These are phyloP conservation scores for Dendrobium officinale DNA, from an alignment of 106 monocot genomes.

Conservation along the genomic window DNA sequence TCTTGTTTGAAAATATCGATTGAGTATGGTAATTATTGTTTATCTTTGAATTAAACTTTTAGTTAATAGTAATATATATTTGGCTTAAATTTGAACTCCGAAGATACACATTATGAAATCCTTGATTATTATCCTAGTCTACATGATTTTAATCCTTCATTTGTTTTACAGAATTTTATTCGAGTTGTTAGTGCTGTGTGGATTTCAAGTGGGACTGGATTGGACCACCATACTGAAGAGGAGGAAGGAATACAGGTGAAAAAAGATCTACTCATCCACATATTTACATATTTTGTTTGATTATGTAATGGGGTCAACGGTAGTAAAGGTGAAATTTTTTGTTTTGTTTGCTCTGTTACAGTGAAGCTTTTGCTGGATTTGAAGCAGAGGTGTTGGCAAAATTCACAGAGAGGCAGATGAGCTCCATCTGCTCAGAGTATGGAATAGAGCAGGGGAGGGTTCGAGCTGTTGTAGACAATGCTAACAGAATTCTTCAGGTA, in stretches of 20 bases:
- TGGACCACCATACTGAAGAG: constrained; percentile 54
- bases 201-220: constrained; percentile 47
- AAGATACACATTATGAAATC: too few species aligned
- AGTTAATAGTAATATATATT: too few species aligned
- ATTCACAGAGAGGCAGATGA: constrained; percentile 50
- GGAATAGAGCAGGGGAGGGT: constrained; percentile 49
- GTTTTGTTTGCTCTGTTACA: constrained; percentile 11
- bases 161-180: constrained; percentile 37
- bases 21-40: too few species aligned
- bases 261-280: too few species aligned
- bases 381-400: constrained; percentile 39
- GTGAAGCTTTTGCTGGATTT: constrained; percentile 57
- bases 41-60: too few species aligned
- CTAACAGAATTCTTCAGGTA: constrained; percentile 63
- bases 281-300: not conserved
- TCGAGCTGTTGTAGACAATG: constrained; percentile 49
- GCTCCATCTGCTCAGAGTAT: constrained; percentile 32
- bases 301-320: not conserved
- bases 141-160: not conserved
- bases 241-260: constrained; percentile 46
- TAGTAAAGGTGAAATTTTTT: not conserved
- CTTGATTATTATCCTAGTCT: not conserved
- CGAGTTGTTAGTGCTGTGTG: constrained; percentile 41
- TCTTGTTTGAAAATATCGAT: too few species aligned
- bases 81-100: too few species aligned